phyloP scores from a whole-genome alignment of 768 basidiomycete species.

The Agrocybe pediades region DNA sequence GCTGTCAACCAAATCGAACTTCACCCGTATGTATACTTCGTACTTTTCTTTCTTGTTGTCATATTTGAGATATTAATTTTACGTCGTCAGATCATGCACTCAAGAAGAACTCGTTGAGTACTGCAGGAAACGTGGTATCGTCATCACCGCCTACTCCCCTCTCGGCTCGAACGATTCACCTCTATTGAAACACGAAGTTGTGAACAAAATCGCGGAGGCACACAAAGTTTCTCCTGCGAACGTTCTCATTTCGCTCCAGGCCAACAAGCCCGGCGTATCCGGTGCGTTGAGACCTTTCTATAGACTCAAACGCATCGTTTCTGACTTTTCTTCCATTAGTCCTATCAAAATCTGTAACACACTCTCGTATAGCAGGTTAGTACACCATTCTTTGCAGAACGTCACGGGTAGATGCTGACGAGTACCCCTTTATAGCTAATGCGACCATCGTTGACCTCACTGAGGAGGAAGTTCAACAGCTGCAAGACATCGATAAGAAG shows the following conservation, averaged over 20 bases:
- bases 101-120: conserved; percentile 67
- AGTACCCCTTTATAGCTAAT: conserved; percentile 44
- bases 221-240: conserved; percentile 62
- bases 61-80: neutral
- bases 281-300: conserved; percentile 32
- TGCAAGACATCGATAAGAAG: conserved; percentile 62
- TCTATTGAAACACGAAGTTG: conserved; percentile 59
- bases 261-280: conserved; percentile 60
- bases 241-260: conserved; percentile 72
- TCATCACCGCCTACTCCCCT: conserved; percentile 78
- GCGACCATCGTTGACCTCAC: conserved; percentile 60
- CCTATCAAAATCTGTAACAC: conserved; percentile 77
- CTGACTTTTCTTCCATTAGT: conserved; percentile 33
- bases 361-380: conserved; percentile 59
- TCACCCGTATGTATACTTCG: conserved; percentile 54
- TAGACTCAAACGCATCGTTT: neutral
- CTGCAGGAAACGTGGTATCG: conserved; percentile 65
- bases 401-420: neutral
- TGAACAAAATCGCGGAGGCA: conserved; percentile 63
- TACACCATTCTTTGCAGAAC: conserved; percentile 6
- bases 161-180: conserved; percentile 74
- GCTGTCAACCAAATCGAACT: conserved; percentile 83
- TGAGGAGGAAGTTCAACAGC: conserved; percentile 58
- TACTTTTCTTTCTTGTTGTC: neutral
- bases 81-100: conserved; percentile 48